These are phyloP conservation scores for Fraxinus ornus DNA, from an alignment of 305 asterid species.

Conservation along the genomic window DNA sequence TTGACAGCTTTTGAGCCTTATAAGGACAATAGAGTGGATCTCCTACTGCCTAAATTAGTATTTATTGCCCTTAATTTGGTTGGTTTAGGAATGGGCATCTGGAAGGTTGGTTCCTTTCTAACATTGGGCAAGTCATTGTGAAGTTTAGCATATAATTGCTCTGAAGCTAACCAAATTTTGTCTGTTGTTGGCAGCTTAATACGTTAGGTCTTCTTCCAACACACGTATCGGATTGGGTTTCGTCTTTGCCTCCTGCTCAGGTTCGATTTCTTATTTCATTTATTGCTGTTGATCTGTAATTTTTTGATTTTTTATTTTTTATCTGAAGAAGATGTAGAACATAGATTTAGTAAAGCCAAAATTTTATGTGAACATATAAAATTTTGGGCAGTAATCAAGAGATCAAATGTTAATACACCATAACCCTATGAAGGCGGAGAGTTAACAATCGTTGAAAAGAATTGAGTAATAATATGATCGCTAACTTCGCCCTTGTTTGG, in stretches of 20 bases:
- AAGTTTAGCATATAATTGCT: neutral
- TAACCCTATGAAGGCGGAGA: neutral
- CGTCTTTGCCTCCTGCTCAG: conserved; percentile 97
- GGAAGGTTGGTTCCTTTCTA: conserved; percentile 68
- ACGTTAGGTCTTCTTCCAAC: conserved; percentile 96
- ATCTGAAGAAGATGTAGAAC: neutral
- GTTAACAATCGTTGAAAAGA: neutral
- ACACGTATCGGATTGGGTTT: conserved; percentile 94
- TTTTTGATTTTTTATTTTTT: neutral
- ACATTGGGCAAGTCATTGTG: neutral
- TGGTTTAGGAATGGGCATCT: conserved; percentile 82
- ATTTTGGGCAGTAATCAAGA: neutral
- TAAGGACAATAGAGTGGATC: conserved; percentile 85
- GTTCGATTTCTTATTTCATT: conserved; percentile 34
- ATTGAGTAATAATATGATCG: neutral
- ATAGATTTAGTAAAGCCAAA: neutral
- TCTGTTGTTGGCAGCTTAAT: conserved; percentile 62
- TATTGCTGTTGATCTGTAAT: neutral
- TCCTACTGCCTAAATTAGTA: conserved; percentile 66
- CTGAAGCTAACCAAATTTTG: neutral
- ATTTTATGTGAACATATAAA: neutral
- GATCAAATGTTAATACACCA: neutral
- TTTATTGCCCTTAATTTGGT: conserved; percentile 82
- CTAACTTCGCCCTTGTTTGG: neutral
- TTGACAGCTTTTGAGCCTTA: conserved; percentile 88